Evolutionary conservation across 768 basidiomycete species (phyloP).

Genomic region (Boletellus emodensis): DNA sequence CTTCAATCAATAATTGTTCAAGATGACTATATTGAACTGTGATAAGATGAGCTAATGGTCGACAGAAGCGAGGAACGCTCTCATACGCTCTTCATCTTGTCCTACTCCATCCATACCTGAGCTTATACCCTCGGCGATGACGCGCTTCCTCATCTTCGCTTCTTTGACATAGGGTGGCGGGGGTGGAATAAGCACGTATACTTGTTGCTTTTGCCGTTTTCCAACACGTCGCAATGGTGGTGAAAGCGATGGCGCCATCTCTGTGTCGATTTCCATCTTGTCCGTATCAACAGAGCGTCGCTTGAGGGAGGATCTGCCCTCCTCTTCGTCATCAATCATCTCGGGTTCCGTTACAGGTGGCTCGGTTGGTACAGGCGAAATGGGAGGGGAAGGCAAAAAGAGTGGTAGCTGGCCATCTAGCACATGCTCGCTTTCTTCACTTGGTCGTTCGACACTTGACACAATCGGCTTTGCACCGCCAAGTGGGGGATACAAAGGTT

Average conservation of each 20-base stretch:
- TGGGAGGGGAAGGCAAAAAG: conserved; percentile 46
- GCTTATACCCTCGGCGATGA: conserved; percentile 14
- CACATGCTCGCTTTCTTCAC: conserved; percentile 8
- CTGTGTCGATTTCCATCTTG: conserved; percentile 6
- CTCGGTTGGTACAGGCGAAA: conserved; percentile 27
- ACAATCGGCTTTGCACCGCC: background rate
- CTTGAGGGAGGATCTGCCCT: conserved; percentile 16
- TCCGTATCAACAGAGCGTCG: conserved; percentile 16
- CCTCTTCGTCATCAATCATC: conserved; percentile 6
- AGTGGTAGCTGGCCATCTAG: conserved; percentile 35
- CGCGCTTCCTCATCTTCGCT: conserved; percentile 15
- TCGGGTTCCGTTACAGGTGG: conserved; percentile 23
- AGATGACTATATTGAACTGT: conserved; percentile 37
- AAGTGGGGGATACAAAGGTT: conserved; percentile 5
- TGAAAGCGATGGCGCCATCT: background rate
- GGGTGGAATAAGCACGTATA: conserved; percentile 29
- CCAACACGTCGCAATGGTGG: background rate
- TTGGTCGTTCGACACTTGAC: conserved; percentile 8
- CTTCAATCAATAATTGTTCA: conserved; percentile 43
- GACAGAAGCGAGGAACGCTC: conserved; percentile 19
- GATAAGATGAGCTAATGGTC: conserved; percentile 26
- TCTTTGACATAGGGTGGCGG: conserved; percentile 21
- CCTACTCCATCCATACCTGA: conserved; percentile 14
- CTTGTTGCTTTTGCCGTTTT: conserved; percentile 25
- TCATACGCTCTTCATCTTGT: conserved; percentile 30